Base-by-base conservation (phyloP, 2,329 filamentous ascomycete species). In the Cryphonectria nitschkei region DNA sequence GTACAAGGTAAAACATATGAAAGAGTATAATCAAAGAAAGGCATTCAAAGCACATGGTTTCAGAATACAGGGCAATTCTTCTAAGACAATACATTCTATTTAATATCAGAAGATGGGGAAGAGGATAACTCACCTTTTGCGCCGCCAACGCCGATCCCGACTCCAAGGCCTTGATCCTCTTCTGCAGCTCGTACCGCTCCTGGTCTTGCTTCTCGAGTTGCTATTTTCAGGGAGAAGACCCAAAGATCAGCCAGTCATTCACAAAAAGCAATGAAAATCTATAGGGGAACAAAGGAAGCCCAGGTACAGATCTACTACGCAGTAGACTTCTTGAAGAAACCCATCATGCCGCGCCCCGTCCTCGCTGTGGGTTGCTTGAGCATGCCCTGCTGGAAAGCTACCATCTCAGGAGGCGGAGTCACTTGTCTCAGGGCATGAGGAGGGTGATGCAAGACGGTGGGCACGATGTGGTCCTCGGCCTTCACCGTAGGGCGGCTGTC, bases 191-290 rank as follows among this genome's bases (percentile, higher is more conserved):
- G 74, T 85, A 84, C 68, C 84, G 87, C 61, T 88, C 87, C 73
- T 85, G 82, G 73, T 89, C 87, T 19, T 85, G 82, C 75, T 87
- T 84, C 73, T 89, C 87, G 75, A 87, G 83, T 87, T 89, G 87
- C 87, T 89, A 75, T 58, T 73, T 62, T 67, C 68, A 65, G 68
- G 70, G 68, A 63, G 73, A 34, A 37, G 60, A 37, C 26, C 70
- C 13, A 66, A 67, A 46, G 61, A 67, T 77, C 75, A 76, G 78
- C 74, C 69, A 65, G 39, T 46, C 19, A 65, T 41, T 43, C 39
- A 43, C 34, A 26, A 43, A 37, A 16, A 11, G 43, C 26, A 29
- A 37, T 50, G 4, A 43, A 50, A 3, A 19, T n/a, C 9, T 11
- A n/a, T 9, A 8, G 22, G 46, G 22, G 7, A 19, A 67, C 1